Percentiles rank a stretch among this genome's conserved stretches.
Conservation (phyloP, 345 rosid genomes). For the Sonneratia alba region DNA sequence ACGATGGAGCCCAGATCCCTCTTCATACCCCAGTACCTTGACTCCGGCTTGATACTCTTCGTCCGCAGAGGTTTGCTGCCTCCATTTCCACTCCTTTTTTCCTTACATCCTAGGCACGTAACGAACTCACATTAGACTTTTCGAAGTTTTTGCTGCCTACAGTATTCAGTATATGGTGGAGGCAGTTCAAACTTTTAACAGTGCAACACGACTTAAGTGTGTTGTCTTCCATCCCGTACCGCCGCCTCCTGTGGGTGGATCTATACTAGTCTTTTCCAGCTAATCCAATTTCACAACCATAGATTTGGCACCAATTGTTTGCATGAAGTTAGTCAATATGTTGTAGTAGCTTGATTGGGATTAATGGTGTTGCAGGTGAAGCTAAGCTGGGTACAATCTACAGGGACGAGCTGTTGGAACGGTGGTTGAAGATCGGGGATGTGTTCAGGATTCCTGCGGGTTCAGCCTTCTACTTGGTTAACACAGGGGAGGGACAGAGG, state of each 20-base stretch:
- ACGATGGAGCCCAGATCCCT: constrained; percentile 75
- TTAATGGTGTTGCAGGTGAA: constrained; percentile 42
- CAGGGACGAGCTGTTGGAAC: constrained; percentile 43
- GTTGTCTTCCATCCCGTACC: too few species aligned
- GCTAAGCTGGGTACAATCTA: constrained; percentile 60
- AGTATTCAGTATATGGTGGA: too few species aligned
- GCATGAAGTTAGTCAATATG: too few species aligned
- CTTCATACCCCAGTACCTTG: constrained; percentile 76
- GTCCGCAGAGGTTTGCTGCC: constrained; percentile 37
- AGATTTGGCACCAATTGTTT: too few species aligned
- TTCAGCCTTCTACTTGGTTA: constrained; percentile 65
- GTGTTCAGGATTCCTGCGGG: constrained; percentile 60
- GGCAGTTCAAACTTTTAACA: too few species aligned
- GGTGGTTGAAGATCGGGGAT: constrained; percentile 47
- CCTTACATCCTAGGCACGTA: too few species aligned
- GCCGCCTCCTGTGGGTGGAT: too few species aligned
- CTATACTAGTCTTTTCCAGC: too few species aligned
- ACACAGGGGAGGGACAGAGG: constrained; percentile 45
- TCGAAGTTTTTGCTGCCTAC: too few species aligned
- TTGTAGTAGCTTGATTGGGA: constrained; percentile 1
- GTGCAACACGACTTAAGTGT: too few species aligned
- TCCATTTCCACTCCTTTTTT: neutral
- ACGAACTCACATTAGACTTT: too few species aligned
- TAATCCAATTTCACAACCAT: too few species aligned
- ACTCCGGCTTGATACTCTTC: constrained; percentile 64